A percentile compares a stretch with the other conserved stretches of the same genome.
Evolutionary conservation across 148 eudicot species (phyloP).

Genomic region (Amaranthus cruentus): DNA sequence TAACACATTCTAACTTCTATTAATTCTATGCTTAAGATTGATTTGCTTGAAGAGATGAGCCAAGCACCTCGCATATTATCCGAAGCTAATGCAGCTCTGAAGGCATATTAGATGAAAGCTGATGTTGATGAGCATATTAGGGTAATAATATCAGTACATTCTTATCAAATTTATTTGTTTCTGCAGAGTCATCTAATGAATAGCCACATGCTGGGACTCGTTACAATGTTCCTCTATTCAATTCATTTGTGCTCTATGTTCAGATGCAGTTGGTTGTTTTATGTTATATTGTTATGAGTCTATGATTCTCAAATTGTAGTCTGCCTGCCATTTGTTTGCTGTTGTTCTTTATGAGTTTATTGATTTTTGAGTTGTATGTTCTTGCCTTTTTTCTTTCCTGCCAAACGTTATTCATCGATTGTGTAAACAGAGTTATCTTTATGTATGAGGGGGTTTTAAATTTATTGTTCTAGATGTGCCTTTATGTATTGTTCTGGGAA

Average conservation of each 20-base stretch:
- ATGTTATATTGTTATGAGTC: background rate
- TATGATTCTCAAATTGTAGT: background rate
- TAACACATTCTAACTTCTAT: background rate
- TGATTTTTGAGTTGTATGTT: no score
- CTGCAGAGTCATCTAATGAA: constrained; percentile 31
- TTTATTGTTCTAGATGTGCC: background rate
- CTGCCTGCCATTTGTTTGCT: no score
- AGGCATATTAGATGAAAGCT: constrained; percentile 75
- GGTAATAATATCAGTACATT: constrained; percentile 37
- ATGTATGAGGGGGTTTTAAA: no score
- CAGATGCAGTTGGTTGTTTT: constrained; percentile 68
- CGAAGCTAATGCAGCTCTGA: constrained; percentile 76
- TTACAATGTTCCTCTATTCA: constrained; percentile 88
- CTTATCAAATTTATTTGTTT: background rate
- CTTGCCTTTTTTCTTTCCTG: no score
- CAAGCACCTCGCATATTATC: constrained; percentile 86
- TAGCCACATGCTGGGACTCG: constrained; percentile 76
- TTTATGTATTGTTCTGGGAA: no score
- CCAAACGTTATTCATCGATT: no score
- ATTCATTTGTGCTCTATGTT: constrained; percentile 90
- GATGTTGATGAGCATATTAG: constrained; percentile 84
- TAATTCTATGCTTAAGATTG: constrained; percentile 50
- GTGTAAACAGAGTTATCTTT: no score
- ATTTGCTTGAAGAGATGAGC: constrained; percentile 71
- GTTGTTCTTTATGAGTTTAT: no score